phyloP scores from a whole-genome alignment of 1,139 yeast species.

The Pichia sp. region DNA sequence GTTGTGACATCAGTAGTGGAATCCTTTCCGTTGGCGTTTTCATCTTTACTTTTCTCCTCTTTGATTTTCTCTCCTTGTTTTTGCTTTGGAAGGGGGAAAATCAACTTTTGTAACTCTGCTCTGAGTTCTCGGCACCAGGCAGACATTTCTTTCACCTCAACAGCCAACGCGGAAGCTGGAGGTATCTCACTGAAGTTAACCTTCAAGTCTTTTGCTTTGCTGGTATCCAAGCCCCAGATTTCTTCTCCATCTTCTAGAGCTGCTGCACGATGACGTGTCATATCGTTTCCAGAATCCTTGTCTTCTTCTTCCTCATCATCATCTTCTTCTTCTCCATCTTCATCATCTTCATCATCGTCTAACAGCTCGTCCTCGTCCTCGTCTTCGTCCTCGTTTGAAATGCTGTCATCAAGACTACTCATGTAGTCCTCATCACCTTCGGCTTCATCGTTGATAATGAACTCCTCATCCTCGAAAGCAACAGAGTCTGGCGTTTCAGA shows the following conservation, averaged over 20 bases:
- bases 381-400: conserved; percentile 7
- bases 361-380: conserved; percentile 11
- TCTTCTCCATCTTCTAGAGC: conserved; percentile 3
- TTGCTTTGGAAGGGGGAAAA: conserved; percentile 21
- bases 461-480: conserved; percentile 3
- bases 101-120: conserved; percentile 23
- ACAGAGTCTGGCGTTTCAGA: conserved; percentile 1
- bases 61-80: conserved; percentile 11
- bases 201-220: conserved; percentile 20
- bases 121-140: conserved; percentile 25
- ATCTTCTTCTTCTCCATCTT: conserved; percentile 12
- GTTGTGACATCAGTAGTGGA: background rate
- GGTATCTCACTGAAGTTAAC: conserved; percentile 23
- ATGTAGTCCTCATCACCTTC: conserved; percentile 17
- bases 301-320: conserved; percentile 8
- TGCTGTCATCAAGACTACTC: conserved; percentile 9
- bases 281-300: background rate
- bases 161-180: conserved; percentile 21
- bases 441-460: conserved; percentile 13
- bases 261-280: background rate
- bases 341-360: conserved; percentile 12
- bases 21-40: conserved; percentile 6
- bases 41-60: background rate
- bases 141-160: conserved; percentile 23
- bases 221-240: conserved; percentile 26